These are phyloP conservation scores for Cynanchum wilfordii DNA, from an alignment of 257 asterid genomes.

Conservation along the genomic window DNA sequence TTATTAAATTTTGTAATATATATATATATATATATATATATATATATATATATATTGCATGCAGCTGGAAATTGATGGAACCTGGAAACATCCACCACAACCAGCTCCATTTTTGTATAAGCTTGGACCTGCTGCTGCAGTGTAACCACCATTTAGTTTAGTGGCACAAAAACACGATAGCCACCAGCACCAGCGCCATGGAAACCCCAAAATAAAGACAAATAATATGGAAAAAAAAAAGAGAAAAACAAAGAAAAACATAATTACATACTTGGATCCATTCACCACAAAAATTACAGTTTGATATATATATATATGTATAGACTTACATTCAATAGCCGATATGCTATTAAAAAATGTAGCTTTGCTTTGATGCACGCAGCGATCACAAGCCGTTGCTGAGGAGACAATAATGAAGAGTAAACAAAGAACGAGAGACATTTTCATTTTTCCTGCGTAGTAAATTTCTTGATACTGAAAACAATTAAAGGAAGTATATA, in stretches of 20 bases:
- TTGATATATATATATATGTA: not conserved
- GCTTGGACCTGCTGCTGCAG: slow-evolving; percentile 67
- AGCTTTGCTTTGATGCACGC: slow-evolving; percentile 47
- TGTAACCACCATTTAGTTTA: slow-evolving; percentile 44
- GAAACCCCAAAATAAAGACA: not conserved
- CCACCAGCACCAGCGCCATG: slow-evolving; percentile 78
- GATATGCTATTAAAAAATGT: slow-evolving; percentile 44
- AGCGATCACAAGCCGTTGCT: slow-evolving; percentile 64
- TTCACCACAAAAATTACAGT: not conserved
- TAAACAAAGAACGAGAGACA: slow-evolving; percentile 13
- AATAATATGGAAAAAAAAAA: too few relatives aligned
- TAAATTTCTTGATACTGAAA: not conserved
- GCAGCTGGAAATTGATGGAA: slow-evolving; percentile 7
- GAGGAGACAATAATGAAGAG: slow-evolving; percentile 37
- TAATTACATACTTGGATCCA: not conserved
- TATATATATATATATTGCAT: not conserved
- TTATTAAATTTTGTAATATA: too few relatives aligned
- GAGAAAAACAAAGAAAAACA: too few relatives aligned
- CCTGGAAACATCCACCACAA: slow-evolving; percentile 92
- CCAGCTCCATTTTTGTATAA: slow-evolving; percentile 67
- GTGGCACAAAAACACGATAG: slow-evolving; percentile 56
- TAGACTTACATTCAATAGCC: slow-evolving; percentile 47
- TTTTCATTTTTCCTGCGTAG: not conserved
- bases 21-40: too few relatives aligned
- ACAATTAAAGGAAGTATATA: too few relatives aligned